A percentile compares a stretch with the other conserved stretches of the same genome.
Conservation (phyloP, 768 basidiomycete genomes). For the Leccinum disarticulatum region DNA sequence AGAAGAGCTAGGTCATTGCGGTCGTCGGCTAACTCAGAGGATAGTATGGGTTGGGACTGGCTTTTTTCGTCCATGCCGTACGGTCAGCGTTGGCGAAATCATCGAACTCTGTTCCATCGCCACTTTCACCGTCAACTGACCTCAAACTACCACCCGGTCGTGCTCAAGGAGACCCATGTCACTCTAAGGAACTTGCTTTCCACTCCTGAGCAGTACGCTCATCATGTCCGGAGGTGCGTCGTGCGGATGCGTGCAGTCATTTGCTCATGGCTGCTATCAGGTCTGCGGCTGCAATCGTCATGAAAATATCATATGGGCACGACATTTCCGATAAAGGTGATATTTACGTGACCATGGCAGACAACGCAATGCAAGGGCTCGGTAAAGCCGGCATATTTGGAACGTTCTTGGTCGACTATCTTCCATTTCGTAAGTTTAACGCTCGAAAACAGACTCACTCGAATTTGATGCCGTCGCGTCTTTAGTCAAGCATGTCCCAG, state of each 20-base stretch:
- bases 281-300: conserved; percentile 38
- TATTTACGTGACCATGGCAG: conserved; percentile 41
- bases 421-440: conserved; percentile 30
- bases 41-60: conserved; percentile 50
- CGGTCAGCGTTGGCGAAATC: conserved; percentile 37
- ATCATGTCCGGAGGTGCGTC: conserved; percentile 37
- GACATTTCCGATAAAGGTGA: conserved; percentile 38
- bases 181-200: conserved; percentile 38
- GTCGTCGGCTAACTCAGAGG: background rate
- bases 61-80: conserved; percentile 43
- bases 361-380: conserved; percentile 37
- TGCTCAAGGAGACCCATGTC: conserved; percentile 38
- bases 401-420: conserved; percentile 41
- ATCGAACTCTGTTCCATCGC: conserved; percentile 40
- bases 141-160: conserved; percentile 25
- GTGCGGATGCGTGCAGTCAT: background rate
- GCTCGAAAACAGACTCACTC: background rate
- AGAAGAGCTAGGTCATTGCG: background rate
- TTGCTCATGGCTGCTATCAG: conserved; percentile 16
- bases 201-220: conserved; percentile 37
- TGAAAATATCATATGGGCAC: conserved; percentile 44
- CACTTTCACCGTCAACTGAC: conserved; percentile 34
- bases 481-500: conserved; percentile 47
- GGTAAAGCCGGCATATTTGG: conserved; percentile 43
- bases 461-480: background rate